These are phyloP conservation scores for Erodium texanum DNA, from an alignment of 441 rosid species.

Conservation along the genomic window DNA sequence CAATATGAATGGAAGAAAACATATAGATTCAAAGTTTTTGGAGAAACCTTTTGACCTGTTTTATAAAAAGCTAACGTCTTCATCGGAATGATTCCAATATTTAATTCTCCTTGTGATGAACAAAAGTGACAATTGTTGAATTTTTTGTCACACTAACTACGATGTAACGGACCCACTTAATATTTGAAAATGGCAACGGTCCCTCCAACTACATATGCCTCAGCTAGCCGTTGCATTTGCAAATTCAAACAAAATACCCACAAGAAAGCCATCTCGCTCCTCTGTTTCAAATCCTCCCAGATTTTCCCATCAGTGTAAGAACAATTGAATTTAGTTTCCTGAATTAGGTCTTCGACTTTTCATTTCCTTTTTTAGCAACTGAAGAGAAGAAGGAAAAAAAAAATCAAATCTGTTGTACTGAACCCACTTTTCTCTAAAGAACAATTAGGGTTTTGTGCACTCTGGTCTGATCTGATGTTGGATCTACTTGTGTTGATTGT, in stretches of 20 bases:
- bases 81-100: no score
- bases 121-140: background rate
- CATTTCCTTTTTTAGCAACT: background rate
- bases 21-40: no score
- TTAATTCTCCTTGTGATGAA: no score
- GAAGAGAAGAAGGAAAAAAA: background rate
- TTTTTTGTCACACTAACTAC: background rate
- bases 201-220: background rate
- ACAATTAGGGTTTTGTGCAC: background rate
- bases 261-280: background rate
- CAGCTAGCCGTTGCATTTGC: background rate
- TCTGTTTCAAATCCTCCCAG: background rate
- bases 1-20: no score
- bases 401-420: no score
- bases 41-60: no score
- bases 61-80: no score
- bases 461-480: constrained; percentile 1
- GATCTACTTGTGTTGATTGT: background rate
- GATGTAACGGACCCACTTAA: background rate
- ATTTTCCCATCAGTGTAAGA: background rate
- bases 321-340: background rate
- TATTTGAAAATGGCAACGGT: background rate
- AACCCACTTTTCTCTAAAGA: background rate
- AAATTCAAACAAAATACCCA: background rate
- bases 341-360: no score